These are phyloP conservation scores for Anthoceros angustus DNA, from an alignment of 225 moss, liverwort and hornwort genomes.

Conservation along the genomic window DNA sequence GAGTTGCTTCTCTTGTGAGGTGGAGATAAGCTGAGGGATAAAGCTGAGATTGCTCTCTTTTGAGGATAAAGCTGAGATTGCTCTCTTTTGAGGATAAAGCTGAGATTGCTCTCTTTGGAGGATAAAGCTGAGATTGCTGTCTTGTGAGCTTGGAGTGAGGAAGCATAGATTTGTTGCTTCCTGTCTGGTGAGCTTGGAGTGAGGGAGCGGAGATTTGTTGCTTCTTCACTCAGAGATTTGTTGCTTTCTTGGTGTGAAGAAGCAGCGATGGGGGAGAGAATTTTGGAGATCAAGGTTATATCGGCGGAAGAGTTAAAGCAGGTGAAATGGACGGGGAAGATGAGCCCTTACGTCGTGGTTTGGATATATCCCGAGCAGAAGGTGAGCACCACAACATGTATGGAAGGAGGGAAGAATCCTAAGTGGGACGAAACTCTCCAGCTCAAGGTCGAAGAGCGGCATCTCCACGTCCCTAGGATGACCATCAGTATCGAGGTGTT, in stretches of 20 bases:
- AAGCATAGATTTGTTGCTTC: neutral
- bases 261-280: neutral
- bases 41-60: too few species aligned
- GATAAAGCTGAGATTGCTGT: too few species aligned
- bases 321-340: constrained; percentile 14
- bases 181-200: too few species aligned
- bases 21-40: too few species aligned
- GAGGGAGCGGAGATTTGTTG: too few species aligned
- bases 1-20: too few species aligned
- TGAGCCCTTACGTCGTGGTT: constrained; percentile 41
- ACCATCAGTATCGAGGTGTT: constrained; percentile 49
- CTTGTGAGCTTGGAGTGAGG: too few species aligned
- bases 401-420: constrained; percentile 40
- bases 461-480: constrained; percentile 23
- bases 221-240: neutral
- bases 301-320: neutral
- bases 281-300: neutral
- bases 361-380: constrained; percentile 36
- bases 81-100: too few species aligned
- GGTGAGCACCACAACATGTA: constrained; percentile 30
- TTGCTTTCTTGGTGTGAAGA: too few species aligned
- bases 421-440: constrained; percentile 49
- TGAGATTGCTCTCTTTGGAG: too few species aligned
- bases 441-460: constrained; percentile 40
- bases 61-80: too few species aligned